phyloP scores from a whole-genome alignment of 2,329 filamentous ascomycete species.

The Scortechinia acanthostroma region DNA sequence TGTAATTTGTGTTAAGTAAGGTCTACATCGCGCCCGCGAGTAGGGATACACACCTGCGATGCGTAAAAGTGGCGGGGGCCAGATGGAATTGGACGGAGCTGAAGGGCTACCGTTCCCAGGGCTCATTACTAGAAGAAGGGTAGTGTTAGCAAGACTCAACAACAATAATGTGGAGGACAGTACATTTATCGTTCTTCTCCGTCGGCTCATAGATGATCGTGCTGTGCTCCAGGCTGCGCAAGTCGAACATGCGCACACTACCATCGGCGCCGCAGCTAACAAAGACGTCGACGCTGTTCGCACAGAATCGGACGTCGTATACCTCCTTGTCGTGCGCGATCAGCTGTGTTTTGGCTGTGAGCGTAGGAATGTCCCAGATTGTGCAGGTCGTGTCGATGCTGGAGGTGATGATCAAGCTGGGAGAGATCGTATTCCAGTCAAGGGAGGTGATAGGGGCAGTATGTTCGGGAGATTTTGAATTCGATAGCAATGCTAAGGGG shows the following conservation, averaged over 20 bases:
- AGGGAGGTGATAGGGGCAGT: slow-evolving; percentile 92
- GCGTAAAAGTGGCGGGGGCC: not conserved
- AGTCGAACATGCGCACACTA: slow-evolving; percentile 96
- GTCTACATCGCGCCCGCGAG: slow-evolving; percentile 68
- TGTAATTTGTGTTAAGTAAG: slow-evolving; percentile 74
- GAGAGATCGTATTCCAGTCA: slow-evolving; percentile 96
- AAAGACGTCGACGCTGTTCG: slow-evolving; percentile 96
- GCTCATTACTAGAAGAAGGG: not conserved
- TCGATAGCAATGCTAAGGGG: slow-evolving; percentile 84
- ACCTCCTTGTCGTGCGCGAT: slow-evolving; percentile 99
- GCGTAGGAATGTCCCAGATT: slow-evolving; percentile 96
- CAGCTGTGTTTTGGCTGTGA: slow-evolving; percentile 94
- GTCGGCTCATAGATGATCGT: slow-evolving; percentile 98
- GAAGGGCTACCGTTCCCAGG: not conserved
- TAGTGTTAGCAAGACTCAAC: slow-evolving; percentile 5
- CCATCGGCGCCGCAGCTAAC: slow-evolving; percentile 96
- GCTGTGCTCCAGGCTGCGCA: slow-evolving; percentile 91
- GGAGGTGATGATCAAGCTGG: slow-evolving; percentile 94
- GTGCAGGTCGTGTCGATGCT: slow-evolving; percentile 99
- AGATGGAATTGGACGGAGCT: not conserved
- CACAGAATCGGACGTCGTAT: slow-evolving; percentile 96
- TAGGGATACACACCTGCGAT: slow-evolving; percentile 47
- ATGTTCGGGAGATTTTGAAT: slow-evolving; percentile 96
- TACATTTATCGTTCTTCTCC: slow-evolving; percentile 69
- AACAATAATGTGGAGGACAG: not conserved